Base-by-base conservation (phyloP, 176 grass and related monocot genomes). In the Musa acuminata region DNA sequence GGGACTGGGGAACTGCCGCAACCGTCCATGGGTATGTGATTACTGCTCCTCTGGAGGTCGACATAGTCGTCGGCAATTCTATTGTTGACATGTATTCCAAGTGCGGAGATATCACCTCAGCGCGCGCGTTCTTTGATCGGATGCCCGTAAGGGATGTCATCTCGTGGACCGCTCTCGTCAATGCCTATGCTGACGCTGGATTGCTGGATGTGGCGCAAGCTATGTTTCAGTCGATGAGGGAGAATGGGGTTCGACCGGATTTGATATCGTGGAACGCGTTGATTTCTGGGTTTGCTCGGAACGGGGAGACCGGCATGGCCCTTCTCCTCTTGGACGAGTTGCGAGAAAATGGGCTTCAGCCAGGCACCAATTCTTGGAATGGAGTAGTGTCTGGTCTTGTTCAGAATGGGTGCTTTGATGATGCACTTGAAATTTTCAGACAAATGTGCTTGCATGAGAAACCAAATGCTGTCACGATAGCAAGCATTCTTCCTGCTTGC, bases 251-350 rank as follows among this genome's bases (percentile, higher is more conserved):
- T 24, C 75, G 51, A n/a, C 80, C 89, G 26, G 89, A 88, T 67
- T 62, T 88, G 75, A 83, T 88, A 55, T 91, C 85, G 0, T 91
- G 89, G 89, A 91, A 91, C 77, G 79, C 85, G 9, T 79, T 91
- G 49, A 68, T 91, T 19, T 91, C 89, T 0, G 89, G 89, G 24
- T 91, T 91, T 48, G 89, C 85, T 65, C 85, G 85, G 53, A 91
- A 69, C 11, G 80, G 85, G 0, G 83, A 87, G 25, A 35, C 87
- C 19, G 78, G 8, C 21, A 70, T 77, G 11, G 89, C 89, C 13
- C 71, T 85, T 13, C 75, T 49, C 67, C 66, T 91, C 23, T 85
- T 91, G 20, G 89, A 91, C 52, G 78, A 87, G 69, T 87, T 91
- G 89, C 55, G 27, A 52, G 66, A 74, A 0, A 73, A 76, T 51